A percentile compares a stretch with the other conserved stretches of the same genome.
phyloP scores from a whole-genome alignment of 2,329 filamentous ascomycete genomes.

The Colletotrichum camelliae region DNA sequence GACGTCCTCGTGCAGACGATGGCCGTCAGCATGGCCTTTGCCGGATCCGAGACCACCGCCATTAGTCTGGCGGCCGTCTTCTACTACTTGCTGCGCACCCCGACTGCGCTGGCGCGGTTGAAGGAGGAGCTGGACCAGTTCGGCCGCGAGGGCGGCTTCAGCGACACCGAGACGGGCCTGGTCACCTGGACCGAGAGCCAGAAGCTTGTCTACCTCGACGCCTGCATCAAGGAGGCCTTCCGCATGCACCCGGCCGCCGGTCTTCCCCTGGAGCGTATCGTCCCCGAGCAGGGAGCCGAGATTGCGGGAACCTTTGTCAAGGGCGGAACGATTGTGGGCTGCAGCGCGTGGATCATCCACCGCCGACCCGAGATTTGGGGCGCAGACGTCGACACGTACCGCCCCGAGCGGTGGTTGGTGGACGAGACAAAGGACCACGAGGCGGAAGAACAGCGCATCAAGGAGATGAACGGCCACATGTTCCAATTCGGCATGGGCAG shows the following conservation, averaged over 20 bases:
- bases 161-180: slow-evolving; percentile 58
- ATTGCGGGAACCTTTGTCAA: slow-evolving; percentile 68
- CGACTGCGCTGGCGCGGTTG: slow-evolving; percentile 57
- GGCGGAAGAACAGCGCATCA: slow-evolving; percentile 57
- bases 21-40: slow-evolving; percentile 75
- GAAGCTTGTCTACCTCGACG: slow-evolving; percentile 76
- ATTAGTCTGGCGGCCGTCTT: slow-evolving; percentile 76
- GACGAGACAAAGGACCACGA: slow-evolving; percentile 41
- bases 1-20: slow-evolving; percentile 73
- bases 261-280: slow-evolving; percentile 74
- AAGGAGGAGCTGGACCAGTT: slow-evolving; percentile 68
- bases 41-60: slow-evolving; percentile 80
- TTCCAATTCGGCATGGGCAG: slow-evolving; percentile 76
- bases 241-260: slow-evolving; percentile 77
- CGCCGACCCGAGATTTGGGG: slow-evolving; percentile 72
- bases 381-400: slow-evolving; percentile 66
- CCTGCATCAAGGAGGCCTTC: slow-evolving; percentile 79
- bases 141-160: slow-evolving; percentile 54
- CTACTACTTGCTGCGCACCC: slow-evolving; percentile 74
- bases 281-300: slow-evolving; percentile 67
- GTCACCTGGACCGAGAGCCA: slow-evolving; percentile 75
- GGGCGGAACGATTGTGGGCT: slow-evolving; percentile 77
- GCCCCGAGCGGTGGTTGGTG: slow-evolving; percentile 71
- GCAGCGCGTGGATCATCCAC: slow-evolving; percentile 78
- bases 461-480: slow-evolving; percentile 73